Base-by-base conservation (phyloP, 2,329 filamentous ascomycete genomes). In the Xylariales sp. region DNA sequence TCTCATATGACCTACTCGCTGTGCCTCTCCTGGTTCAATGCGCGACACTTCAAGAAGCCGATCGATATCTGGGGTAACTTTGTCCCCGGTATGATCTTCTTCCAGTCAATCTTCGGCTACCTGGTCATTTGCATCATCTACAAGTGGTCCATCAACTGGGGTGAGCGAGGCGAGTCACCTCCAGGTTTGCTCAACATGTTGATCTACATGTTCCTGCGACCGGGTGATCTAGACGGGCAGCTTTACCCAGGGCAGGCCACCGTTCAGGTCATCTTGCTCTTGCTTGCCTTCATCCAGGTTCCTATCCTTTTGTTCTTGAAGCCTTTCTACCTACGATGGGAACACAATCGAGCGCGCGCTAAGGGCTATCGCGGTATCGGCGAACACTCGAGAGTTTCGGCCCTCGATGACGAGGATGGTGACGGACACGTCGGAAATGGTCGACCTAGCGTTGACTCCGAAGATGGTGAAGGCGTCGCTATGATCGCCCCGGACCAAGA, bases 31-130 rank as follows among this genome's bases (percentile, higher is more conserved):
- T 93, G 86, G 58, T 79, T 95, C 74, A 98, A 98, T 60, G 91
- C 89, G 37, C 83, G 84, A 43, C 88, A 96, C 66, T 98, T 97
- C 76, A 91, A 90, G 73, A 87, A 84, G 49, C 87, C 87, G 34
- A 88, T 97, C 52, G 94, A 98, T 57, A 90, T 98, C 54, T 95
- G 87, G 81, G 93, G 88, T 51, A 97, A 97, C 68, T 98, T 98
- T 59, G 69, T 98, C 35, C 93, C 93, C 5, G 91, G 93, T 39
- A 95, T 98, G 91, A 89, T 98, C 57, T 98, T 98, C 73, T 97
- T 98, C 80, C 94, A 98, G 70, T 82, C 88, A 50, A 98, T 98
- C 61, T 98, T 98, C 52, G 93, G 93, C 38, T 98, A 98, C 61
- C 79, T 98, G 14, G 87, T 95, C 35, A 72, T 96, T 58, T 88